phyloP scores from a whole-genome alignment of 495 filamentous ascomycete genomes.

The Lasiosphaeria miniovina region DNA sequence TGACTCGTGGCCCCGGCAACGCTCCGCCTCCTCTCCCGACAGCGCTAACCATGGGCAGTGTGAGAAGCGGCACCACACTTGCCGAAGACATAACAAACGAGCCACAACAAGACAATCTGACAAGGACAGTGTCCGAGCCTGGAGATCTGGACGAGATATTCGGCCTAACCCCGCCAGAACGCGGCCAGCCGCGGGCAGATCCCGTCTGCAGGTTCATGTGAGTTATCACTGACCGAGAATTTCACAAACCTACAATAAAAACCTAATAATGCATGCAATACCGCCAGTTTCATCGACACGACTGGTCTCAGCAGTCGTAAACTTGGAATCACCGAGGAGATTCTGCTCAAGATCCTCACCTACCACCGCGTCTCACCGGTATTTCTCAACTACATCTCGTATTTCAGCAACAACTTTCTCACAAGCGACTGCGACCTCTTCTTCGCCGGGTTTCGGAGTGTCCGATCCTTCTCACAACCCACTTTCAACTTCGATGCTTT shows the following conservation, averaged over 20 bases:
- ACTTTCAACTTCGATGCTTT: background rate
- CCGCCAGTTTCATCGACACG: conserved; percentile 2
- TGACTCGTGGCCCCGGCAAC: background rate
- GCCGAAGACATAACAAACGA: background rate
- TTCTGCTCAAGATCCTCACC: conserved; percentile 16
- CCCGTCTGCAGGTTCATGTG: conserved; percentile 12
- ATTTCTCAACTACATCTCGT: conserved; percentile 13
- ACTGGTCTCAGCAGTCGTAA: background rate
- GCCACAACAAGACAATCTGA: background rate
- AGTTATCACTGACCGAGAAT: background rate
- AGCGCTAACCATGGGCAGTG: background rate
- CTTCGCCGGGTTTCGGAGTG: conserved; percentile 12
- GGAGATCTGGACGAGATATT: background rate
- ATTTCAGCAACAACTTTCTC: conserved; percentile 2
- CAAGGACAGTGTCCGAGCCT: background rate
- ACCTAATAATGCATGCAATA: background rate
- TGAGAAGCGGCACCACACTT: background rate
- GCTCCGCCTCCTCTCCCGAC: background rate
- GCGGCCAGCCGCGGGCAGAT: background rate
- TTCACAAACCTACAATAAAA: background rate
- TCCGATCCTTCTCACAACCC: conserved; percentile 6
- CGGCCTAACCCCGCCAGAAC: background rate
- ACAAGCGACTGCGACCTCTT: conserved; percentile 2
- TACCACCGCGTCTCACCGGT: conserved; percentile 17
- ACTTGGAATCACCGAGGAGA: conserved; percentile 17